phyloP scores from a whole-genome alignment of 1,139 yeast genomes.

The Chernovozyma aurita region DNA sequence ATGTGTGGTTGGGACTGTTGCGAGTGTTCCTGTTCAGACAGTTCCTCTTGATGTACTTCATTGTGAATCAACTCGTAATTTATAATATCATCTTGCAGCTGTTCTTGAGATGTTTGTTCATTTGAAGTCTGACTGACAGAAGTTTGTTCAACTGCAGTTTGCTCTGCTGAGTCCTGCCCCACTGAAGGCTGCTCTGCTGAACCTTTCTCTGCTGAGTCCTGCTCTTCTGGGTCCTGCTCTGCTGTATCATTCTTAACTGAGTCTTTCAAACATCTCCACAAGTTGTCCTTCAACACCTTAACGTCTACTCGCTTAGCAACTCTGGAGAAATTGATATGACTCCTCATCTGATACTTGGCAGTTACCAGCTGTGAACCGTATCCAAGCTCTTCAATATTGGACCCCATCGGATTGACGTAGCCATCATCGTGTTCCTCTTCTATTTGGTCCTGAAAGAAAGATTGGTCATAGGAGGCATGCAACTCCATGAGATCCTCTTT shows the following conservation, averaged over 20 bases:
- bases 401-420: conserved; percentile 3
- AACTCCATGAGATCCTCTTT: conserved; percentile 15
- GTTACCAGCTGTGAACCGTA: background rate
- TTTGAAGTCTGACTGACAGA: no score
- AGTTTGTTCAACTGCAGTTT: no score
- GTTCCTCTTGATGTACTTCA: no score
- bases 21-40: background rate
- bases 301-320: conserved; percentile 87
- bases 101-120: no score
- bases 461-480: conserved; percentile 11
- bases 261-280: conserved; percentile 59
- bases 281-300: conserved; percentile 68
- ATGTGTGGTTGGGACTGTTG: background rate
- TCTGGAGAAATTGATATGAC: conserved; percentile 68
- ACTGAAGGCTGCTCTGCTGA: no score
- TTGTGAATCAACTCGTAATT: no score
- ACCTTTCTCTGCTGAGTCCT: no score
- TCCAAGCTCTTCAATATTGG: conserved; percentile 1
- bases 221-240: no score
- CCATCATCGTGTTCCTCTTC: background rate
- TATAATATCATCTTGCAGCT: no score
- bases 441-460: conserved; percentile 10
- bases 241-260: conserved; percentile 1
- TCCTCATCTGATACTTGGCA: no score
- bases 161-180: no score